These are phyloP conservation scores for Pseudocercospora macadamiae DNA, from an alignment of 2,329 filamentous ascomycete genomes.

Conservation along the genomic window DNA sequence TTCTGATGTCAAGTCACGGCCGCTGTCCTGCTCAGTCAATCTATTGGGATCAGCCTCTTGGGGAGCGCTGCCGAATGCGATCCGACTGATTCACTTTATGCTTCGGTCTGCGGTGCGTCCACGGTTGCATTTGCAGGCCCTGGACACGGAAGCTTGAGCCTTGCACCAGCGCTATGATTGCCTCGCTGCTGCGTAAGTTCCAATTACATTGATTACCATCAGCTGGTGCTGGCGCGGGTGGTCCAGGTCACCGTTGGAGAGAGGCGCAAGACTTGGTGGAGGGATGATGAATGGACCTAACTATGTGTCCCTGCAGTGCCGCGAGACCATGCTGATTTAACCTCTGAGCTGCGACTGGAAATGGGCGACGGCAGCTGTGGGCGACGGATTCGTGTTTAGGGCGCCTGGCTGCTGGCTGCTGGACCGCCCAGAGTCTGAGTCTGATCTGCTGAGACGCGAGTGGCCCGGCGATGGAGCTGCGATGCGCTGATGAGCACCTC, in stretches of 20 bases:
- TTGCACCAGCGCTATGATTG: conserved; percentile 4
- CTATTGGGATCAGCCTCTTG: conserved; percentile 28
- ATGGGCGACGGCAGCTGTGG: neutral
- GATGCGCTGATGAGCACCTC: neutral
- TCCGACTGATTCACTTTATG: conserved; percentile 15
- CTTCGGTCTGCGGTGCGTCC: conserved; percentile 16
- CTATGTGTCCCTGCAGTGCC: neutral
- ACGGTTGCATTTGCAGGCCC: conserved; percentile 18
- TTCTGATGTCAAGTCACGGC: conserved; percentile 23
- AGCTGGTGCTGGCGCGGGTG: conserved; percentile 11
- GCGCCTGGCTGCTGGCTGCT: neutral
- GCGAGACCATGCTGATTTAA: neutral
- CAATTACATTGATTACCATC: conserved; percentile 1
- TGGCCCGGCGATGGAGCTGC: conserved; percentile 1
- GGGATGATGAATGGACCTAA: conserved; percentile 6
- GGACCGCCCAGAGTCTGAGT: neutral
- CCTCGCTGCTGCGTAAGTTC: neutral
- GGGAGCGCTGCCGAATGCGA: conserved; percentile 19
- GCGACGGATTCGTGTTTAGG: neutral
- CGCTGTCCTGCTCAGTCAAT: conserved; percentile 9
- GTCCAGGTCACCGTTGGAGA: conserved; percentile 6
- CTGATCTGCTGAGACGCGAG: neutral
- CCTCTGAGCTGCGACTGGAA: neutral
- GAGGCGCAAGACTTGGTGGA: neutral
- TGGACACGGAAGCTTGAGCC: conserved; percentile 23